Conservation (phyloP, 139 green algal species). For the Chlorella ohadii region DNA sequence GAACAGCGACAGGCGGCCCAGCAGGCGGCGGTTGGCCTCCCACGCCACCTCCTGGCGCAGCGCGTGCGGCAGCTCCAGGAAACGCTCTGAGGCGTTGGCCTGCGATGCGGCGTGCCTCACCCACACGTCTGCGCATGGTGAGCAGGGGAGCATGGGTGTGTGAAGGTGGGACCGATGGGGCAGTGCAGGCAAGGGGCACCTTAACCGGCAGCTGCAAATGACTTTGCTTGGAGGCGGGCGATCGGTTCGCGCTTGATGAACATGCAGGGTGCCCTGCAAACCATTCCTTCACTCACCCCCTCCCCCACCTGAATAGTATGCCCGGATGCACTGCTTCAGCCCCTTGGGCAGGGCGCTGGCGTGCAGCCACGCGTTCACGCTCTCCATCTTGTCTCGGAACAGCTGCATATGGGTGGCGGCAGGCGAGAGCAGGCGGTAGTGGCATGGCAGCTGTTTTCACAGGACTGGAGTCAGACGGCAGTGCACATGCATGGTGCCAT, state of each 20-base stretch:
- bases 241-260: no score
- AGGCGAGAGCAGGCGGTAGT: not conserved
- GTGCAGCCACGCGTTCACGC: constrained; percentile 36
- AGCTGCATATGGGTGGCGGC: not conserved
- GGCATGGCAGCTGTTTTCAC: no score
- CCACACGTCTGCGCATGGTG: constrained; percentile 11
- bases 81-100: not conserved
- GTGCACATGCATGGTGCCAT: no score
- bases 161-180: no score
- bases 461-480: no score
- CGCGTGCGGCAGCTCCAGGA: constrained; percentile 35
- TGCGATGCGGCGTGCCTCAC: not conserved
- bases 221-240: no score
- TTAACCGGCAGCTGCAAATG: no score
- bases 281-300: no score
- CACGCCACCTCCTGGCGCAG: constrained; percentile 34
- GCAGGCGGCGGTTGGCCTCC: constrained; percentile 25
- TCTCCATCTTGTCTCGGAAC: constrained; percentile 31
- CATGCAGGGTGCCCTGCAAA: no score
- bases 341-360: not conserved
- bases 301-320: constrained; percentile 33
- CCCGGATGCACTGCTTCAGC: constrained; percentile 22
- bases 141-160: no score
- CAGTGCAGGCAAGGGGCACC: no score
- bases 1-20: constrained; percentile 27